Conservation (phyloP, 2,329 filamentous ascomycete genomes). For the Fusarium sp. region DNA sequence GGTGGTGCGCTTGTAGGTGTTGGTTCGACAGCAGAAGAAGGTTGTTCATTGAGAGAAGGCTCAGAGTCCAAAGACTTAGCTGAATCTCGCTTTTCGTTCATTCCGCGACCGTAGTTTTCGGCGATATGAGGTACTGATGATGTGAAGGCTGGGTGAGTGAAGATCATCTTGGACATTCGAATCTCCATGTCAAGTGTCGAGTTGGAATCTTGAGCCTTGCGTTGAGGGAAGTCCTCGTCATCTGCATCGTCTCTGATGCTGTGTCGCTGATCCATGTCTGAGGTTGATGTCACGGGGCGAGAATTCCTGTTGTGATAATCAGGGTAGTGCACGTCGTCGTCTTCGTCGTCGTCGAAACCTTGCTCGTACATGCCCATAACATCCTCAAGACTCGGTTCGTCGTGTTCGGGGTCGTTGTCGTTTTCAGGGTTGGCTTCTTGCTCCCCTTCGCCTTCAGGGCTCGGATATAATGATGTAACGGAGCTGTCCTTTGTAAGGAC, state of each 20-base stretch:
- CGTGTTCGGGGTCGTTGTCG: constrained; percentile 51
- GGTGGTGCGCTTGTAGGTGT: constrained; percentile 7
- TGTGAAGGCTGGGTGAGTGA: constrained; percentile 51
- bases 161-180: constrained; percentile 53
- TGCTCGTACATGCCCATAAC: constrained; percentile 76
- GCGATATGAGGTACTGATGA: constrained; percentile 52
- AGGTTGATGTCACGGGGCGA: constrained; percentile 50
- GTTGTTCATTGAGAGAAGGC: constrained; percentile 42
- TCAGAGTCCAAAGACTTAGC: constrained; percentile 57
- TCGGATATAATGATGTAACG: constrained; percentile 65
- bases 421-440: constrained; percentile 48
- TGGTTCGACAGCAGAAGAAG: constrained; percentile 18
- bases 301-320: constrained; percentile 16
- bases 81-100: constrained; percentile 59
- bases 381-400: constrained; percentile 71
- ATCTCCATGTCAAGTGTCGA: constrained; percentile 52
- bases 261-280: constrained; percentile 43
- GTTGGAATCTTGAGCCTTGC: constrained; percentile 28
- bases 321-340: constrained; percentile 49
- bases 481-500: constrained; percentile 83
- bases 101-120: constrained; percentile 42
- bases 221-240: constrained; percentile 32
- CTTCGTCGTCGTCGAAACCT: constrained; percentile 62
- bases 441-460: constrained; percentile 36
- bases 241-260: constrained; percentile 18